Base-by-base conservation (phyloP, 2,329 filamentous ascomycete species). In the Pyricularia sp. region DNA sequence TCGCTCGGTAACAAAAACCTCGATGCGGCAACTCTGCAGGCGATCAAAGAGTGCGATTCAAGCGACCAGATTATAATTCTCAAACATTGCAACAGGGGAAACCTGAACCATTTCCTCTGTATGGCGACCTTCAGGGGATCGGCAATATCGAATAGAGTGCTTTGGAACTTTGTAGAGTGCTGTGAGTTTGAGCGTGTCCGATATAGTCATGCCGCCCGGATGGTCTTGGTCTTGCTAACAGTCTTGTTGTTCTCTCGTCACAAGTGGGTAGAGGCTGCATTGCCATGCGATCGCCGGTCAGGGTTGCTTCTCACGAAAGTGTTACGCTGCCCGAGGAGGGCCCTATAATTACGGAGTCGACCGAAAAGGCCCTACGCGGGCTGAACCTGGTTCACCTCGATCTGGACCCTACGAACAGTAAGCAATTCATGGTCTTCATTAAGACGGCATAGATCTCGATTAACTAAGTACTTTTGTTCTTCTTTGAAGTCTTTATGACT, bases 81-180 rank as follows among this genome's bases (percentile, higher is more conserved):
- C 12, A 61, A 58, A 5, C 58, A 59, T 30, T 59, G 36, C 50
- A 11, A 67, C 42, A 59, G 30, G 66, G 66, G 28, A 6, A 28
- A 50, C 14, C 20, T 67, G 10, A 20, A 59, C 26, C 26, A 30
- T 42, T 31, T 67, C 14, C 6, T 67, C 25, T 17, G 25, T 14
- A 1, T 59, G 23, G 1, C 50, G 14, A 33, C 30, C 28, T 30
- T 31, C 66, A 10, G 10, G n/a, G 14, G 26, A 23, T 14, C 58
- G 4, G 6, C 14, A 26, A 4, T 33, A 5, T 20, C 25, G 9
- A 14, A 67, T 30, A 23, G 28, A 14, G 26, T 67, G 10, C 50
- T 50, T 20, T 67, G 66, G 66, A 50, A 58, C 26, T 25, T 67
- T n/a, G 28, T 67, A 17, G 66, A 67, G 66, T 67, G 66, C 66